Conservation (phyloP, 2,329 filamentous ascomycete genomes). For the Hymenoscyphus salicellus region DNA sequence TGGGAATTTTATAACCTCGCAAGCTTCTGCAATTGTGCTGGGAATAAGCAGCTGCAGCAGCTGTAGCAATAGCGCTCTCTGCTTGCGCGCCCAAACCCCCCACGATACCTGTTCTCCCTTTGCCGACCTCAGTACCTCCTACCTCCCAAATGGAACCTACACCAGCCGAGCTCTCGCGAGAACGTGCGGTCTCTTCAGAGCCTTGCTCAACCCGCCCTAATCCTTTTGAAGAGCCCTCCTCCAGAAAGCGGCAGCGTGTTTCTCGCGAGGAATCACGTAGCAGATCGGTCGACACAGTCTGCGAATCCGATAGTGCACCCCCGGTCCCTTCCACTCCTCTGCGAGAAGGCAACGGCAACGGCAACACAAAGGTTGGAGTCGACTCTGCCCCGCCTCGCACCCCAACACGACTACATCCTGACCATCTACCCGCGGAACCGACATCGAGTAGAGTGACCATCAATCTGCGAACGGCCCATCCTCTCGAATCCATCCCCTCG, state of each 20-base stretch:
- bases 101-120: constrained; percentile 36
- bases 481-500: constrained; percentile 42
- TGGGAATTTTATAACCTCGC: neutral
- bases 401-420: constrained; percentile 32
- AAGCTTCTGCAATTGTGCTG: constrained; percentile 19
- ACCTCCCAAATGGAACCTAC: constrained; percentile 41
- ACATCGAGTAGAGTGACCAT: constrained; percentile 59
- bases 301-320: constrained; percentile 21
- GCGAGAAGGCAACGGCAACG: constrained; percentile 16
- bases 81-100: constrained; percentile 23
- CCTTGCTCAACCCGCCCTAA: constrained; percentile 61
- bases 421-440: constrained; percentile 40
- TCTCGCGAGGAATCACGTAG: constrained; percentile 55
- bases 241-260: constrained; percentile 61
- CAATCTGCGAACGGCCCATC: constrained; percentile 52
- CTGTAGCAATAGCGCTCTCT: constrained; percentile 25
- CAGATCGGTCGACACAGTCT: constrained; percentile 45
- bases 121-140: constrained; percentile 44
- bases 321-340: constrained; percentile 17
- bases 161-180: constrained; percentile 42
- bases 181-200: constrained; percentile 61
- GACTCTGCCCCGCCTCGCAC: constrained; percentile 35
- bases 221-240: constrained; percentile 55
- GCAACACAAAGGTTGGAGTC: constrained; percentile 36
- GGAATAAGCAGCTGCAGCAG: constrained; percentile 10